Conservation (phyloP, 179 eudicot species). For the Corrigiola litoralis region DNA sequence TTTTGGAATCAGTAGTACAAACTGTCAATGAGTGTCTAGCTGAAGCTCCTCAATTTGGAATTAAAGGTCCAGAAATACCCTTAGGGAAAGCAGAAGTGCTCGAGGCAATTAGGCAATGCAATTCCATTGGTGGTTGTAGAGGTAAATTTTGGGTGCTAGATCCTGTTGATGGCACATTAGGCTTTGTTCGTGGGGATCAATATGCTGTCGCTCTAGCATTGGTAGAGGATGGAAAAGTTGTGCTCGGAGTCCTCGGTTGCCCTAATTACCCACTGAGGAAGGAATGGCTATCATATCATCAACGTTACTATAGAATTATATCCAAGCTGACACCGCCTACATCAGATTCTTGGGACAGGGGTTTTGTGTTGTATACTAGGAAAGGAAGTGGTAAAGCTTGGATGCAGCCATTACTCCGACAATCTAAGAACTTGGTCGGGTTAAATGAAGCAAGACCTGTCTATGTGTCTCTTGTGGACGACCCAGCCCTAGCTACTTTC, state of each 20-base stretch:
- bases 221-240: conserved; percentile 69
- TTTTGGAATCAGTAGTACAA: conserved; percentile 53
- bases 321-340: conserved; percentile 27
- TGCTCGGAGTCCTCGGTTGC: conserved; percentile 84
- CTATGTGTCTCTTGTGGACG: conserved; percentile 62
- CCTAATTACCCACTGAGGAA: conserved; percentile 80
- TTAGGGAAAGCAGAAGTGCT: conserved; percentile 49
- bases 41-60: conserved; percentile 63
- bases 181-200: conserved; percentile 86
- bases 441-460: conserved; percentile 43
- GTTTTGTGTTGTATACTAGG: conserved; percentile 70
- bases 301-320: conserved; percentile 31
- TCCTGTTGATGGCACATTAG: conserved; percentile 91
- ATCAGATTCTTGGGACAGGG: conserved; percentile 51
- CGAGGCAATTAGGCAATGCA: conserved; percentile 76
- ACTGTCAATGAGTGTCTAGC: conserved; percentile 72
- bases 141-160: conserved; percentile 91
- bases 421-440: conserved; percentile 42
- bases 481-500: conserved; percentile 76
- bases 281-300: conserved; percentile 53
- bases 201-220: conserved; percentile 86
- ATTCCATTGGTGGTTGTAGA: conserved; percentile 60
- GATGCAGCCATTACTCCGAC: conserved; percentile 66
- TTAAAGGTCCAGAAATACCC: conserved; percentile 43
- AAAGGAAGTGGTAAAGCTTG: conserved; percentile 69